Evolutionary conservation across 306 rosid genomes (phyloP), one percentile per base, ranked within the genome.

Genomic region (Rosa rugosa): DNA sequence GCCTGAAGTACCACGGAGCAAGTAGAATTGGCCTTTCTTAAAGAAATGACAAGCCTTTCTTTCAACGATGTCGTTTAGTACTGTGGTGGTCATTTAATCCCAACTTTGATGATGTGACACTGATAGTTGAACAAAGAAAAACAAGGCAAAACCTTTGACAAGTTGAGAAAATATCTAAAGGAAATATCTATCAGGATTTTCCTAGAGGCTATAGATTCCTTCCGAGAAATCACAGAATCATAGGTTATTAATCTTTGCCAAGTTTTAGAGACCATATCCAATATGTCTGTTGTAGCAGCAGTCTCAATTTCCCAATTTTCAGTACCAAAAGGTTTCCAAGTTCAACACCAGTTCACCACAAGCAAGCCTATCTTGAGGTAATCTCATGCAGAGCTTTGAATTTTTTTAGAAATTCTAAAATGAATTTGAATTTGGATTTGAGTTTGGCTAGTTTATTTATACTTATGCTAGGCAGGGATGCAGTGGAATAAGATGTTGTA

Each of bases 281-380:
- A 22, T 13, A 90, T 88, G 94, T 80, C 88, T 44, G 62, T 79
- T 23, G 73, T n/a, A 31, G 50, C 79, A 42, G 72, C 40, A 20
- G 79, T 62, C 53, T 38, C 89, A 59, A 13, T 57, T 78, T 62
- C 80, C 83, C 83, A 77, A 27, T 51, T 59, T 27, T 77, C 78
- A 38, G 62, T 71, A 34, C 82, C 89, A 75, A 80, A 79, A 59
- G 69, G 78, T 82, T 73, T 79, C 79, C 77, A 72, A 47, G n/a
- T 74, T 79, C 82, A 78, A 67, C 83, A 83, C 62, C 70, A 71
- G 77, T 77, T 73, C 18, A 77, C 76, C 62, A 62, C 82, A 71
- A 81, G 40, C 69, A 84, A 74, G 56, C 74, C 81, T 81, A 62
- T 75, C 22, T 54, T 67, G 80, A 92, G 97, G 95, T 92, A 82